Conservation (phyloP, 202 grass and related monocot genomes). For the Sporobolus alterniflorus region DNA sequence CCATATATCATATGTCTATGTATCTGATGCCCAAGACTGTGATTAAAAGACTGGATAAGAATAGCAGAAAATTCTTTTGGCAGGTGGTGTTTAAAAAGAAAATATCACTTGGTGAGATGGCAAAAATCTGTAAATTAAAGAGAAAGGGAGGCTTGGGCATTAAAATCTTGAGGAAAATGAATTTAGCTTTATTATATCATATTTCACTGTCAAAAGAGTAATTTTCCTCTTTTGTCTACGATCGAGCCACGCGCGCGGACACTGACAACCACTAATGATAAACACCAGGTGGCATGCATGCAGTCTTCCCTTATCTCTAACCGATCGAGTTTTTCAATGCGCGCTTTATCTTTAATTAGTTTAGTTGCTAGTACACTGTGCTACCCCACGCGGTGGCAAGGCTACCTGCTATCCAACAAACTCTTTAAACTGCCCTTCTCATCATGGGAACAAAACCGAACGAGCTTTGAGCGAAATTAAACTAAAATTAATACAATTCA, state of each 20-base stretch:
- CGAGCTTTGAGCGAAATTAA: background rate
- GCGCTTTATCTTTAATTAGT: background rate
- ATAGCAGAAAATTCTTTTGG: too few relatives aligned
- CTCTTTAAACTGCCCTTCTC: background rate
- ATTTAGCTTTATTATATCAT: too few relatives aligned
- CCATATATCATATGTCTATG: too few relatives aligned
- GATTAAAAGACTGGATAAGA: too few relatives aligned
- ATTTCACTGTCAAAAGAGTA: too few relatives aligned
- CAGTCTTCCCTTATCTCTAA: background rate
- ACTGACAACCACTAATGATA: background rate
- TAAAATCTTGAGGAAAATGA: too few relatives aligned
- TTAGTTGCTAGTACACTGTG: background rate
- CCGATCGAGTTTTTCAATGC: background rate
- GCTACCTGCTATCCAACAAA: background rate
- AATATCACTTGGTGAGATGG: too few relatives aligned
- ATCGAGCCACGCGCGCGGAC: background rate
- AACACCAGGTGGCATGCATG: background rate
- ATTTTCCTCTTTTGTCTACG: too few relatives aligned
- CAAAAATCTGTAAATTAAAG: too few relatives aligned
- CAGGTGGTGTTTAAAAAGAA: too few relatives aligned
- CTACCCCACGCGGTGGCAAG: background rate
- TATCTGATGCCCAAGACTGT: too few relatives aligned
- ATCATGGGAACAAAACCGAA: background rate
- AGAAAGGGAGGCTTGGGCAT: too few relatives aligned
- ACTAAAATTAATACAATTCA: background rate